Evolutionary conservation across 129 eudicot species (phyloP), one percentile per base, ranked within the genome.

Genomic region (Centella asiatica): DNA sequence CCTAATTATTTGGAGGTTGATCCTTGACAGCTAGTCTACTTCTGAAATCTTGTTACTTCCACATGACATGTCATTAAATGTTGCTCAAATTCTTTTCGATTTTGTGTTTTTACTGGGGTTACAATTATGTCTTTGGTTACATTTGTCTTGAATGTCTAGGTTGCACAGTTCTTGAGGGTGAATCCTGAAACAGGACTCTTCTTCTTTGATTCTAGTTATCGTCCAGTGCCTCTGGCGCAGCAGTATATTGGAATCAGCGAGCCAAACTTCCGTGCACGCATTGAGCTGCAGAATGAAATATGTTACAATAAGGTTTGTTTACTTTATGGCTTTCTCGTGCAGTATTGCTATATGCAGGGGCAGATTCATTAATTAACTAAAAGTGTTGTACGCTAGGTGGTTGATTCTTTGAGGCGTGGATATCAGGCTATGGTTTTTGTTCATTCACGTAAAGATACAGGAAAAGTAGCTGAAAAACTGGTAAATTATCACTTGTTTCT

Each of bases 161-260:
- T 92, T 62, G 99, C 99, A 69, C 96, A 92, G 65, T 92, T 92
- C 61, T 75, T 92, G 79, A 81, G 99, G 81, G 99, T 92, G 51
- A 92, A 85, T 82, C 84, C 95, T 37, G 99, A 92, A 9, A 56
- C 76, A 8, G 99, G 99, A 25, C 84, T 92, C 18, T 92, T 92
- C 75, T 92, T 92, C 81, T 92, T 92, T 72, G 99, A 92, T 72
- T 87, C 99, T 56, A 87, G 90, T 81, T 92, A 92, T 69, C 96
- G 99, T 51, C 99, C 99, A 24, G 99, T 92, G 56, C 99, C 99
- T 69, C 99, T 92, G 24, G 94, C 95, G 40, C 99, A 92, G 42
- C 90, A 84, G 71, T 92, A 92, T 73, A 84, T 92, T 69, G 99
- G 99, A 71, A 78, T 92, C 54, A 79, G 84, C 64, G 96, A 87